Percentiles rank a stretch among this genome's conserved stretches.
phyloP scores from a whole-genome alignment of 306 rosid species.

The Herpetospermum pedunculosum region DNA sequence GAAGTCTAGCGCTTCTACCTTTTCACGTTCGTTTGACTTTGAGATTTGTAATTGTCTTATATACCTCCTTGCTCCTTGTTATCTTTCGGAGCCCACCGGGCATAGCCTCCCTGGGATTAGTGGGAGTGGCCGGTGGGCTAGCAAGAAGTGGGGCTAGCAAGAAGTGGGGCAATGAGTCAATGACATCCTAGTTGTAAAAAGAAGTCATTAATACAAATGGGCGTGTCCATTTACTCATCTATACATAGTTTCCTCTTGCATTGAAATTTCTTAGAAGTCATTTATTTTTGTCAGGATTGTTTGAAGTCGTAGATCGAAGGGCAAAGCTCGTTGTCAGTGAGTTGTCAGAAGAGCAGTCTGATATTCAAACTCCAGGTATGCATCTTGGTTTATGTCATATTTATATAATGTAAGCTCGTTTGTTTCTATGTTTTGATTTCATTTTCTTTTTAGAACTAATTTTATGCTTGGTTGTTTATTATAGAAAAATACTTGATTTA shows the following conservation, averaged over 20 bases:
- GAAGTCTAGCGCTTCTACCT: background rate
- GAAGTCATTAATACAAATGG: background rate
- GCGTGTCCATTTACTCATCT: background rate
- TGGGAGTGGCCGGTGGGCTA: background rate
- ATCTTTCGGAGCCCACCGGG: background rate
- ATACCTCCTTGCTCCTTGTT: background rate
- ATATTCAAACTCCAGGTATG: conserved; percentile 60
- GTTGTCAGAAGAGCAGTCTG: conserved; percentile 56
- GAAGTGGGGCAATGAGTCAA: background rate
- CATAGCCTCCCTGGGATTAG: background rate
- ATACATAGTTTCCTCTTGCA: background rate
- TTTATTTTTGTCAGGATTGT: conserved; percentile 36
- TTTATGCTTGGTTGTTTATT: background rate
- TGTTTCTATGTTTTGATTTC: background rate
- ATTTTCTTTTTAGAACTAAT: background rate
- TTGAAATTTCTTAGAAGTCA: background rate
- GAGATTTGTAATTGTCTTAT: background rate
- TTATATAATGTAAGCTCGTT: background rate
- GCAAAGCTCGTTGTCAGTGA: conserved; percentile 83
- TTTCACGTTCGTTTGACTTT: background rate
- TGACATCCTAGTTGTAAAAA: background rate
- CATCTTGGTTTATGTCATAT: conserved; percentile 7
- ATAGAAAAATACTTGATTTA: background rate
- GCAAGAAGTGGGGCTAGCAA: background rate
- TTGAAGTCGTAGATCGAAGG: conserved; percentile 90